Base-by-base conservation (phyloP, 2,329 filamentous ascomycete species). In the Colletotrichum spinosum region DNA sequence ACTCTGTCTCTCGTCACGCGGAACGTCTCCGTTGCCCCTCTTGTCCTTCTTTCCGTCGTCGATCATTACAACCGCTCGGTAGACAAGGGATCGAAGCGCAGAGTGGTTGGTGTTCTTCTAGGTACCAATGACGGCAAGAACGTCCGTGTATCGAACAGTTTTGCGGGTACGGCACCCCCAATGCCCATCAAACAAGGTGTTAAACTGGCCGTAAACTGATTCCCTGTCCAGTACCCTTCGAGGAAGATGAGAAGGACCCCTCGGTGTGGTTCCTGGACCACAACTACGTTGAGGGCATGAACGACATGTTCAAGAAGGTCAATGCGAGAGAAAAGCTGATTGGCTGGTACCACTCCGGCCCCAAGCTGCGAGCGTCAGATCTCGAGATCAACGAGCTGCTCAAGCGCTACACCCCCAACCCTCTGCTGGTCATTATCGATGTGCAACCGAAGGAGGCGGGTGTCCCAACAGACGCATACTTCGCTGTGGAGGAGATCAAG, bases 221-320 rank as follows among this genome's bases (percentile, higher is more conserved):
- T 42, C 56, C 69, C 52, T 46, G 69, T 56, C 68, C 74, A 97
- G 96, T 98, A 50, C 96, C 96, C 1, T 99, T 99, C 76, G 96
- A 99, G 81, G 96, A 99, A 83, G 96, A 99, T 78, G 96, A 97
- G 75, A 97, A 97, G 82, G 94, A 99, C 77, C 95, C 95, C 4
- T 97, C 95, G 41, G 96, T 99, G 77, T 99, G 96, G 96, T 99
- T 98, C 78, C 83, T 99, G 70, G 96, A 99, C 79, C 96, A 99
- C 86, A 98, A 98, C 87, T 99, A 97, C 76, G 92, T 99, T 79
- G 96, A 99, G 81, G 93, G 91, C 72, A 99, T 99, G 96, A 97
- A 96, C 83, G 96, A 98, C 80, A 99, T 99, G 96, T 99, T 99
- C 88, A 99, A 99, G 86, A 98, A 98, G 84, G 94, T 99, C 86